A percentile compares a stretch with the other conserved stretches of the same genome.
Evolutionary conservation across 495 filamentous ascomycete species (phyloP).

Genomic region (Glonium stellatum): DNA sequence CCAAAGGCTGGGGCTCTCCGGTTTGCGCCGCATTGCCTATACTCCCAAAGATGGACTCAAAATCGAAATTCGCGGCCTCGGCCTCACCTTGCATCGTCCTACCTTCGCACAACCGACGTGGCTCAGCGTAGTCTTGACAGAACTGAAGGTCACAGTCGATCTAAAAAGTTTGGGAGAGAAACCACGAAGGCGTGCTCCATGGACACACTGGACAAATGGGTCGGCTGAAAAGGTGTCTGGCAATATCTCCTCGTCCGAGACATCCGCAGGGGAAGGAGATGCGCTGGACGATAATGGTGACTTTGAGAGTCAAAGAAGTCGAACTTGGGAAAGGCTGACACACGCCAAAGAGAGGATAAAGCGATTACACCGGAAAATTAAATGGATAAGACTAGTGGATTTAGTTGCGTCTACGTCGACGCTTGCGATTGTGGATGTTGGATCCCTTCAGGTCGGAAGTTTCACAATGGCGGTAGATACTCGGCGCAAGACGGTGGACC

Average conservation of each 20-base stretch:
- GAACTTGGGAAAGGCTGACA: constrained; percentile 70
- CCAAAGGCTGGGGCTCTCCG: constrained; percentile 87
- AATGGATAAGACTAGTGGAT: constrained; percentile 86
- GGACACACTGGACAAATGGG: constrained; percentile 25
- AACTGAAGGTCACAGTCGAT: constrained; percentile 78
- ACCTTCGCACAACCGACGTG: constrained; percentile 97
- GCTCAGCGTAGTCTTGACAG: constrained; percentile 81
- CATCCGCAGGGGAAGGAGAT: constrained; percentile 16
- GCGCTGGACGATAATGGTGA: constrained; percentile 18
- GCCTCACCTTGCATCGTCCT: constrained; percentile 79
- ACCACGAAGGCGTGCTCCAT: constrained; percentile 15
- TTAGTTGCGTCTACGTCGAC: constrained; percentile 76
- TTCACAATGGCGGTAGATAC: constrained; percentile 86
- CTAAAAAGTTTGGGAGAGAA: constrained; percentile 47
- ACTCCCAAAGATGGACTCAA: constrained; percentile 77
- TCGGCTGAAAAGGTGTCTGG: constrained; percentile 18
- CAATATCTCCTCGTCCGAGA: constrained; percentile 6
- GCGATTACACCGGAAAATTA: constrained; percentile 73
- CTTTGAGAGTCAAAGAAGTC: constrained; percentile 45
- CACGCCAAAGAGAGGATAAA: constrained; percentile 77
- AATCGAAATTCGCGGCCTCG: constrained; percentile 82
- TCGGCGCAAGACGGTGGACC: constrained; percentile 80
- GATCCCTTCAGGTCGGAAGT: constrained; percentile 74
- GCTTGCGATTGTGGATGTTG: constrained; percentile 67
- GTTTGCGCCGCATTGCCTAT: constrained; percentile 81